Percentiles rank a stretch among this genome's conserved stretches.
Evolutionary conservation across 768 basidiomycete species (phyloP).

Genomic region (Auricularia heimuer): DNA sequence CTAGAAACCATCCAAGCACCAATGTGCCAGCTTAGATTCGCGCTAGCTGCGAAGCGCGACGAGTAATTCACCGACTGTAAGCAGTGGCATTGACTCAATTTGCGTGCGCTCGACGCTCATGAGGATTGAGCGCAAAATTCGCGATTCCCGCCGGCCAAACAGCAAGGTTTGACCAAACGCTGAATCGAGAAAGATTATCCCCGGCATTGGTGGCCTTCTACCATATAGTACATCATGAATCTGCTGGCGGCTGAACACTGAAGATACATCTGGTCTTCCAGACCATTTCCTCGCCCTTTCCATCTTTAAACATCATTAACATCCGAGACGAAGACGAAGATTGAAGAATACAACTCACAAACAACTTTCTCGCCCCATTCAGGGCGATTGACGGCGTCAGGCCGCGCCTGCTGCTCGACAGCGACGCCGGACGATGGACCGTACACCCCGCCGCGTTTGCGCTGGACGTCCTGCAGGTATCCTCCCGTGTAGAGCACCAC

Average conservation of each 20-base stretch:
- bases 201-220: too few species aligned
- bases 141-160: too few species aligned
- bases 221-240: too few species aligned
- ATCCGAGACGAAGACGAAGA: background rate
- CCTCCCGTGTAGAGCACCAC: background rate
- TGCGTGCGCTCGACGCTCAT: too few species aligned
- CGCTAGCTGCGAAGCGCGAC: too few species aligned
- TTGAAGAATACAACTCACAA: background rate
- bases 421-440: background rate
- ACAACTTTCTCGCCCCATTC: background rate
- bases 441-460: background rate
- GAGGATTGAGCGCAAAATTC: too few species aligned
- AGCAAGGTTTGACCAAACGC: too few species aligned
- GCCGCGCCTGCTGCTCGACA: background rate
- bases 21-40: too few species aligned
- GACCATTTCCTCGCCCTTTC: background rate
- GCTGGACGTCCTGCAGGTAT: background rate
- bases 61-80: too few species aligned
- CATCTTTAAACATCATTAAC: background rate
- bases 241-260: background rate
- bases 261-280: background rate
- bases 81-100: too few species aligned
- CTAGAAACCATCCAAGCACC: too few species aligned
- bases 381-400: background rate
- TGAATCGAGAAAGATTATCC: too few species aligned